Conservation (phyloP, 225 moss, liverwort and hornwort species). For the Pleurozium schreberi region DNA sequence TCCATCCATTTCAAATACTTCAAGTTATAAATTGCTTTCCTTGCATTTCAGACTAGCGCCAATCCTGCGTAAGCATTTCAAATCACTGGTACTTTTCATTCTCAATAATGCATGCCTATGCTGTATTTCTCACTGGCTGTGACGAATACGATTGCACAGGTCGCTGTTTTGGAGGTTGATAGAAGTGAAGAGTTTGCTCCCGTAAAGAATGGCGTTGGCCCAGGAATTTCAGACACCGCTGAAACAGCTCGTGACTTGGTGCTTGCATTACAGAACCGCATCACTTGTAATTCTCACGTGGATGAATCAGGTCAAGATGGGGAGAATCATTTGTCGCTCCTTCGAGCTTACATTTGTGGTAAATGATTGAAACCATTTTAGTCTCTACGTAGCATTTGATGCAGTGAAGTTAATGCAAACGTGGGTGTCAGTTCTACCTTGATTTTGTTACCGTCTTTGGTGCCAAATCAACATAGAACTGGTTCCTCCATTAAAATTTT, state of each 20-base stretch:
- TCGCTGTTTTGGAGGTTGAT: conserved; percentile 62
- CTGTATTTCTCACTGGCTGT: neutral
- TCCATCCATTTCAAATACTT: neutral
- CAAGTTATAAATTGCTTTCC: neutral
- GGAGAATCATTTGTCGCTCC: conserved; percentile 5
- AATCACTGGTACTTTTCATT: neutral
- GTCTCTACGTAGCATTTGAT: neutral
- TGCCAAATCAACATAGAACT: conserved; percentile 37
- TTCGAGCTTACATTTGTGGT: conserved; percentile 27
- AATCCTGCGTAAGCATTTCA: neutral
- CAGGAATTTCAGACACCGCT: conserved; percentile 39
- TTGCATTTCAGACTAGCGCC: neutral
- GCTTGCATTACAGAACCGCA: conserved; percentile 25
- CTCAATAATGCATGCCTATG: neutral
- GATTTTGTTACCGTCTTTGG: conserved; percentile 13
- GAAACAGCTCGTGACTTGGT: conserved; percentile 60
- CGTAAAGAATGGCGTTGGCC: conserved; percentile 55
- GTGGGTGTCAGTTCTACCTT: conserved; percentile 28
- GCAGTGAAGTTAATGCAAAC: neutral
- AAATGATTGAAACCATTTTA: neutral
- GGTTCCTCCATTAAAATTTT: neutral
- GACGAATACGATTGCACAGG: conserved; percentile 26
- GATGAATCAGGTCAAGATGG: neutral
- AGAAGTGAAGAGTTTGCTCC: conserved; percentile 84
- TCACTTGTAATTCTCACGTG: neutral